Evolutionary conservation across 108 stramenopile species (phyloP).

Genomic region (Cyclostephanos tholiformis): DNA sequence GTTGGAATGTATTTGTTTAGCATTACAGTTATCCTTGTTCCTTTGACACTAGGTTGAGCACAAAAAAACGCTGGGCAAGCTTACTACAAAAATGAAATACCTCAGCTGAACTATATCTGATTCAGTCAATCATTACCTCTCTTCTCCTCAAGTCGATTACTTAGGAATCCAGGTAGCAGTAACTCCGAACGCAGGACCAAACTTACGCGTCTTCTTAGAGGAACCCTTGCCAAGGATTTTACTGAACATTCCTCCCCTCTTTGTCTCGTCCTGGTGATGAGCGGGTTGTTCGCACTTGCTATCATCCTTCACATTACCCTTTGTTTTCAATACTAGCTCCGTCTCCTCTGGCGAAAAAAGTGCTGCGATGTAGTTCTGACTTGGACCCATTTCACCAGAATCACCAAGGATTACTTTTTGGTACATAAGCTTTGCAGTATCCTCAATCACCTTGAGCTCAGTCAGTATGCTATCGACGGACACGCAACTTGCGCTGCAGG

Average conservation of each 20-base stretch:
- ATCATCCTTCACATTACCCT: not conserved
- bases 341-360: slow-evolving; percentile 3
- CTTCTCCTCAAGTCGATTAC: not conserved
- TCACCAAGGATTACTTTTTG: not conserved
- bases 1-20: no score
- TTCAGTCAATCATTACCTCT: no score
- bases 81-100: no score
- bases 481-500: not conserved
- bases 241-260: not conserved
- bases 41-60: no score
- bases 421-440: slow-evolving; percentile 5
- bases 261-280: not conserved
- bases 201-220: slow-evolving; percentile 7
- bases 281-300: not conserved
- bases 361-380: not conserved
- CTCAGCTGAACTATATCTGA: no score
- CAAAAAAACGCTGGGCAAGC: no score
- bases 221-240: not conserved
- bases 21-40: no score
- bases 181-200: no score
- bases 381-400: not conserved
- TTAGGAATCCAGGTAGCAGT: no score
- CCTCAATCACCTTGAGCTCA: slow-evolving; percentile 1
- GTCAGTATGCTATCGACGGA: not conserved
- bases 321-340: not conserved